Evolutionary conservation across 345 rosid species (phyloP).

Genomic region (Ceriops zippeliana): DNA sequence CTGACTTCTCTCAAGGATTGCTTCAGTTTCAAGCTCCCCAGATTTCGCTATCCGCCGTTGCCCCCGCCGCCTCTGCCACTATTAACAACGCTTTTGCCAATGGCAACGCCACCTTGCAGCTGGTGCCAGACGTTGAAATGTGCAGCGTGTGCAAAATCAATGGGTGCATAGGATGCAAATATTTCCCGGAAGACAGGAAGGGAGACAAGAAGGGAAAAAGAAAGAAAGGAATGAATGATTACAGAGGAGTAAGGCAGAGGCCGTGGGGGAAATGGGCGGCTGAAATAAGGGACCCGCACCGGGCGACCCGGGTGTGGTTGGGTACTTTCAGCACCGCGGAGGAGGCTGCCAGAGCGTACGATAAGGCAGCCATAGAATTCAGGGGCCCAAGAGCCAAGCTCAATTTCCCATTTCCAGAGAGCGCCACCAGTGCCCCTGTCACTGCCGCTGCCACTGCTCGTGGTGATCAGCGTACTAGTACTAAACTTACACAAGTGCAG

Average conservation of each 20-base stretch:
- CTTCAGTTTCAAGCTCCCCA: neutral
- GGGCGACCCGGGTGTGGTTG: slow-evolving; percentile 83
- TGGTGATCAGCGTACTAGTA: neutral
- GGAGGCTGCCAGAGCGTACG: slow-evolving; percentile 94
- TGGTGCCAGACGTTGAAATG: slow-evolving; percentile 42
- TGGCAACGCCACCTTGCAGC: slow-evolving; percentile 6
- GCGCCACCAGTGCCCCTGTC: neutral
- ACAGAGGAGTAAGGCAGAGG: slow-evolving; percentile 94
- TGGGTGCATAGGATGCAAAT: slow-evolving; percentile 71
- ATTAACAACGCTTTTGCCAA: neutral
- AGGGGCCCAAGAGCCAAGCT: slow-evolving; percentile 50
- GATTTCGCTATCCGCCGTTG: neutral
- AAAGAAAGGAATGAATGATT: slow-evolving; percentile 56
- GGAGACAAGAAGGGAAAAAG: slow-evolving; percentile 17
- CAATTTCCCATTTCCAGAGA: slow-evolving; percentile 56
- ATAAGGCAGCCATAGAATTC: slow-evolving; percentile 60
- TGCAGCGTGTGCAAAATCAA: slow-evolving; percentile 57
- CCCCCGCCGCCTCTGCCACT: neutral
- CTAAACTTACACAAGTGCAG: neutral
- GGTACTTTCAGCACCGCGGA: slow-evolving; percentile 89
- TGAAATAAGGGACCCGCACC: slow-evolving; percentile 85
- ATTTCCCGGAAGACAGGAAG: slow-evolving; percentile 38
- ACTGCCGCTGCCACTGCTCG: neutral
- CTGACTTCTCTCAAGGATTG: neutral
- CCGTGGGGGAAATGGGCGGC: slow-evolving; percentile 99